Percentiles rank a stretch among this genome's conserved stretches.
These are phyloP conservation scores for Triangularia setosa DNA, from an alignment of 2,329 filamentous ascomycete species.

Conservation along the genomic window DNA sequence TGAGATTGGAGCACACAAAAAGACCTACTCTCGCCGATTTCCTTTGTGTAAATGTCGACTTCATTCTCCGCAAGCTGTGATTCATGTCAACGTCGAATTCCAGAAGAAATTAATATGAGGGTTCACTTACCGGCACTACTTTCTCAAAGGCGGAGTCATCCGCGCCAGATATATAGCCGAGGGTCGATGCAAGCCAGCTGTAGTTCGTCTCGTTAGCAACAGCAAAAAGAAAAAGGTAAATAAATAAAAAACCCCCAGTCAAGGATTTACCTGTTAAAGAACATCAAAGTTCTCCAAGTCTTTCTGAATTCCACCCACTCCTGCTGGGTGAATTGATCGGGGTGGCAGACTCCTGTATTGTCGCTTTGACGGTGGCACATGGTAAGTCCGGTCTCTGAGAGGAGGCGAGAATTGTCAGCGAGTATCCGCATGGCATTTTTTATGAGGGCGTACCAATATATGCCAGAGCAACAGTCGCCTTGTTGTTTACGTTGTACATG, in stretches of 20 bases:
- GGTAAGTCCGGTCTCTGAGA: constrained; percentile 28
- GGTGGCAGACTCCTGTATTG: constrained; percentile 14
- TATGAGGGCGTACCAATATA: constrained; percentile 26
- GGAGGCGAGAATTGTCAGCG: background rate
- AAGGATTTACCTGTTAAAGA: constrained; percentile 30
- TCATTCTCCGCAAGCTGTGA: constrained; percentile 25
- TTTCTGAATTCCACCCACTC: constrained; percentile 26
- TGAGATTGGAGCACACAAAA: background rate
- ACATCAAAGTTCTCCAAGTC: constrained; percentile 31
- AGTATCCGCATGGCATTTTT: no score
- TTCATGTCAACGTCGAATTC: background rate
- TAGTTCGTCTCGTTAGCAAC: background rate
- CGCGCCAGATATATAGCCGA: constrained; percentile 30
- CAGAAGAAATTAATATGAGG: no score
- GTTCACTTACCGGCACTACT: constrained; percentile 20
- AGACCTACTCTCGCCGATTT: constrained; percentile 26
- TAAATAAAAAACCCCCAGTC: no score
- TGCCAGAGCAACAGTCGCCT: constrained; percentile 28
- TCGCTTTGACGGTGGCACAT: constrained; percentile 26
- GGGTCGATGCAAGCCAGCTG: constrained; percentile 32
- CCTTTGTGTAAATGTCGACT: constrained; percentile 19
- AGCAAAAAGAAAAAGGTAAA: background rate
- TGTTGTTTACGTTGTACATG: constrained; percentile 32
- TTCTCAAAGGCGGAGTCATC: constrained; percentile 24
- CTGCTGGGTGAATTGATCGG: constrained; percentile 4